phyloP scores from a whole-genome alignment of 768 basidiomycete species.

The Asterophora lycoperdoides region DNA sequence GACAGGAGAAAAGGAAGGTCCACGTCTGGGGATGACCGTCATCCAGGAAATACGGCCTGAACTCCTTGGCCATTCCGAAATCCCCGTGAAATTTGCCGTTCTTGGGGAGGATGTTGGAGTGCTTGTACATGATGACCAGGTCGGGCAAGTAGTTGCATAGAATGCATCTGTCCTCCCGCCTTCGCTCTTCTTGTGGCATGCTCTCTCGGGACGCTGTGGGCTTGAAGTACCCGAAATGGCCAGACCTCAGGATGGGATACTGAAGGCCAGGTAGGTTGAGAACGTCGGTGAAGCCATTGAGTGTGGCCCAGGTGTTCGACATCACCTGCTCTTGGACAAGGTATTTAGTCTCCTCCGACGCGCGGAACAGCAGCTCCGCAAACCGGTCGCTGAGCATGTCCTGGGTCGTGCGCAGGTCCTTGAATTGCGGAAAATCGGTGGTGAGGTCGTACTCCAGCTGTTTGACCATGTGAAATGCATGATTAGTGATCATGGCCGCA shows the following conservation, averaged over 20 bases:
- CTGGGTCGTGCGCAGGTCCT: background rate
- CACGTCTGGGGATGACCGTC: background rate
- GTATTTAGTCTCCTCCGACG: background rate
- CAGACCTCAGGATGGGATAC: conserved; percentile 1
- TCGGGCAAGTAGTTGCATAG: conserved; percentile 5
- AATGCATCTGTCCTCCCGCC: conserved; percentile 3
- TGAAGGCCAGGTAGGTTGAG: background rate
- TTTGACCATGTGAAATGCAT: conserved; percentile 5
- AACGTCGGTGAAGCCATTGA: background rate
- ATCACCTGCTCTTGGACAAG: conserved; percentile 1
- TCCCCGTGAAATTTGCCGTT: conserved; percentile 2
- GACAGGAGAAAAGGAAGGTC: conserved; percentile 8
- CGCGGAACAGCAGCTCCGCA: background rate
- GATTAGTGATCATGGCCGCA: conserved; percentile 6
- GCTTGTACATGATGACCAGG: conserved; percentile 2
- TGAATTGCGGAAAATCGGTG: conserved; percentile 7
- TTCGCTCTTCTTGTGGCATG: background rate
- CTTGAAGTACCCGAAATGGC: conserved; percentile 5
- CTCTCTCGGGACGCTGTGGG: background rate
- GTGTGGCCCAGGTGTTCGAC: background rate
- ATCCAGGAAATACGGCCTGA: background rate
- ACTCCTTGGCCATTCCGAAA: conserved; percentile 4
- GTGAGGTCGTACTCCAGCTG: conserved; percentile 4
- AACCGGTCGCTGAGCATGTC: background rate
- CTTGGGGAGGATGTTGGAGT: background rate